Evolutionary conservation across 768 basidiomycete species (phyloP), one percentile per base, ranked within the genome.

Genomic region (Lentinula sp.): DNA sequence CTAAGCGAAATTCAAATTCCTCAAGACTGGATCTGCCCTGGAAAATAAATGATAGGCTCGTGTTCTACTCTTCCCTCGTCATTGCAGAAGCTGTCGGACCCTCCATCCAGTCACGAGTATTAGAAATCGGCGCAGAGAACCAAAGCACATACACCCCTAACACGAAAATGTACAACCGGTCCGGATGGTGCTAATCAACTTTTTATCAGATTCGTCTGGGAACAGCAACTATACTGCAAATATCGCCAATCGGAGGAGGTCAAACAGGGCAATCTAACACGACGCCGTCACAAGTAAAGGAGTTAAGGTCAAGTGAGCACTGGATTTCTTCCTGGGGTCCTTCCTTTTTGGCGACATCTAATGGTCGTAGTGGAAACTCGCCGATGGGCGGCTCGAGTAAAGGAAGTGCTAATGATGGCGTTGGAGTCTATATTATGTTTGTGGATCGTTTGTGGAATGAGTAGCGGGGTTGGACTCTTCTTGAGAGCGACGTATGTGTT

Each of bases 1-100:
- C 23, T 23, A 23, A 23, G 23, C 23, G 23, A 23, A 23, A 23
- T 23, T 23, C 23, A 23, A 23, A 23, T 23, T 23, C 23, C 23
- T 23, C 23, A 23, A 23, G 23, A 23, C 23, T 23, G 23, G 23
- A 23, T 23, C 23, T 23, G 23, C 23, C 23, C 11, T n/a, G 6
- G 16, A 43, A 15, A 16, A 6, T 43, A n/a, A 43, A 6, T 1
- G 42, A 43, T 5, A 49, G 15, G 23, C 23, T 23, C 21, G 76
- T 87, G 54, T 92, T 89, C 74, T 93, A 93, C 70, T 80, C 89
- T 0, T 80, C 86, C 3, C 75, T 95, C 5, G 79, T 84, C 63
- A 75, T 87, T 61, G 85, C 89, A 2, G 91, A 93, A 70, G 78
- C 79, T 2, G 74, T 93, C 23, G 88, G 88, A n/a, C 71, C 80